Conservation (phyloP, 2,329 filamentous ascomycete genomes). For the Beauveria sp. region DNA sequence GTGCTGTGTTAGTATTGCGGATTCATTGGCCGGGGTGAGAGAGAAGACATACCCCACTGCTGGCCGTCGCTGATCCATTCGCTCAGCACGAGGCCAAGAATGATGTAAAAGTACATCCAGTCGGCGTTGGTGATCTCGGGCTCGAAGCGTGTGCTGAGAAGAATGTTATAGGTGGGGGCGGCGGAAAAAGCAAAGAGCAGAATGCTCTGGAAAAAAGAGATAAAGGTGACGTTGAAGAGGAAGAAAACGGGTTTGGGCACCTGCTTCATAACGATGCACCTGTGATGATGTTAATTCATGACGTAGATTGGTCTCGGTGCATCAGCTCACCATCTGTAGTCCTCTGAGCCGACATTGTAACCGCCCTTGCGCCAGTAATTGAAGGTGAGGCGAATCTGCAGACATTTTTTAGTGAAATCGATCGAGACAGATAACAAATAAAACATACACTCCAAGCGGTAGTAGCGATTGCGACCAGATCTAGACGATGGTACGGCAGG, state of each 20-base stretch:
- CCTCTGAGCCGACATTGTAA: slow-evolving; percentile 81
- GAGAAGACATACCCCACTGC: slow-evolving; percentile 65
- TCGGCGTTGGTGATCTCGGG: slow-evolving; percentile 38
- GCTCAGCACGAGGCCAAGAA: slow-evolving; percentile 45
- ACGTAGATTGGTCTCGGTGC: not conserved
- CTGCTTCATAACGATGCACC: slow-evolving; percentile 62
- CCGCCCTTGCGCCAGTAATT: slow-evolving; percentile 97
- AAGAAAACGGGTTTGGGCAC: slow-evolving; percentile 64
- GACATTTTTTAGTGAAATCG: not conserved
- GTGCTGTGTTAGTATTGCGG: slow-evolving; percentile 8
- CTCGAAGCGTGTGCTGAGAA: slow-evolving; percentile 63
- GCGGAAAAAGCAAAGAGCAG: slow-evolving; percentile 72
- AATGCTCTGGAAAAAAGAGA: slow-evolving; percentile 73
- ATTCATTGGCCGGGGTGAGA: not conserved
- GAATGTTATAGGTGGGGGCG: slow-evolving; percentile 71
- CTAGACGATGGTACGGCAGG: slow-evolving; percentile 60
- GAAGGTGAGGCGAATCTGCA: slow-evolving; percentile 71
- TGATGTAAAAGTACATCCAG: slow-evolving; percentile 35
- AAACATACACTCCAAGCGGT: slow-evolving; percentile 70
- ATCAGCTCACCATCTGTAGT: slow-evolving; percentile 69
- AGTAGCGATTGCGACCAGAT: slow-evolving; percentile 64
- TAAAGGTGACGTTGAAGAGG: slow-evolving; percentile 83
- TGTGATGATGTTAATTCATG: slow-evolving; percentile 24
- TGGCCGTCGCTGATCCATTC: slow-evolving; percentile 87
- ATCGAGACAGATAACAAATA: too few relatives aligned